These are phyloP conservation scores for Heliocybe sulcata DNA, from an alignment of 1,284 basidiomycete genomes.

Conservation along the genomic window DNA sequence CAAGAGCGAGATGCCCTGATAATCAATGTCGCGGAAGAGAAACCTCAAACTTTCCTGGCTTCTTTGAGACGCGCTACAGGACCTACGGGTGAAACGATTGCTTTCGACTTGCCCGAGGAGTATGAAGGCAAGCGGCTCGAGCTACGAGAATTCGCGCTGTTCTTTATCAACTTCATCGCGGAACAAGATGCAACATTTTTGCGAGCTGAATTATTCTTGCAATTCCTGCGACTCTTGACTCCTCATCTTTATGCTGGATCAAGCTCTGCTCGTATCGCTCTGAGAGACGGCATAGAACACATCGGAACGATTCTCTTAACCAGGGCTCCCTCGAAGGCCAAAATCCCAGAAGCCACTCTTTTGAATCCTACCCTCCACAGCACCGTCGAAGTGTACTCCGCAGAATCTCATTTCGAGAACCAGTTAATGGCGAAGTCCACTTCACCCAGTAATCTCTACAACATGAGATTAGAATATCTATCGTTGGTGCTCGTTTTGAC, in stretches of 20 bases:
- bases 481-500: constrained; percentile 50
- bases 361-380: constrained; percentile 20
- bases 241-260: constrained; percentile 54
- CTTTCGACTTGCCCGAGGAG: constrained; percentile 48
- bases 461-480: constrained; percentile 63
- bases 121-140: constrained; percentile 53
- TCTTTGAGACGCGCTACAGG: constrained; percentile 38
- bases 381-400: constrained; percentile 15
- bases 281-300: constrained; percentile 65
- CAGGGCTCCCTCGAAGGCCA: constrained; percentile 39
- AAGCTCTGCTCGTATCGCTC: constrained; percentile 39
- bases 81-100: constrained; percentile 26
- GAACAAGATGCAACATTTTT: constrained; percentile 55
- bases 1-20: constrained; percentile 72
- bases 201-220: constrained; percentile 64
- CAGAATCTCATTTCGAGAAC: constrained; percentile 20
- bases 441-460: constrained; percentile 42
- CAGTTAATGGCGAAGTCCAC: constrained; percentile 34
- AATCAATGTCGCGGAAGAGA: constrained; percentile 61
- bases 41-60: constrained; percentile 54
- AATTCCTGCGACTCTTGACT: constrained; percentile 49
- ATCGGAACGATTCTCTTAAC: constrained; percentile 48
- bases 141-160: constrained; percentile 62
- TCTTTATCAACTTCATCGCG: constrained; percentile 77
- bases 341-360: constrained; percentile 28